Percentiles rank a stretch among this genome's conserved stretches.
Conservation (phyloP, 768 basidiomycete genomes). For the Pleurotus giganteus region DNA sequence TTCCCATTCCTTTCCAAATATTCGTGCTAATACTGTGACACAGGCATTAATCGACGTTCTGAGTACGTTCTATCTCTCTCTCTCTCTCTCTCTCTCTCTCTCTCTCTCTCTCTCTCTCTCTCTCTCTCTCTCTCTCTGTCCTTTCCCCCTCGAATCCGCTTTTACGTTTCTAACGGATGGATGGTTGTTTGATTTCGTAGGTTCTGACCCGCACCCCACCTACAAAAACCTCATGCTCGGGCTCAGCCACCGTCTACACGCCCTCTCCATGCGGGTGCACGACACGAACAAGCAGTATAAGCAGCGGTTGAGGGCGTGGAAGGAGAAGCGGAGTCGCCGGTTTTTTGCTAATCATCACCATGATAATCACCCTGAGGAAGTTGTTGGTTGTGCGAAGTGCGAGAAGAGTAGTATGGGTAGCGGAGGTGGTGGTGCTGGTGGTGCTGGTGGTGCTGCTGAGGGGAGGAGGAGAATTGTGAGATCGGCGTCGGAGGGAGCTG, state of each 20-base stretch:
- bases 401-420: no score
- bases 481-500: not conserved
- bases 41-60: constrained; percentile 6
- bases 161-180: not conserved
- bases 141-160: not conserved
- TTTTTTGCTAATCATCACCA: no score
- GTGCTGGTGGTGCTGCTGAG: no score
- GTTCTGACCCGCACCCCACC: not conserved
- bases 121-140: not conserved
- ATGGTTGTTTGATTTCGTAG: not conserved
- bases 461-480: no score
- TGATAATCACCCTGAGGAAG: no score
- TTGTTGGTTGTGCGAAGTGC: no score
- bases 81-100: not conserved
- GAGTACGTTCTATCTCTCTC: not conserved
- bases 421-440: no score
- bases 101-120: not conserved
- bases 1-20: not conserved
- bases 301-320: not conserved
- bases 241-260: not conserved
- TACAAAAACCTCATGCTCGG: not conserved
- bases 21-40: not conserved
- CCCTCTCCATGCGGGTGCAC: not conserved
- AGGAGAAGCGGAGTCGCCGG: not conserved
- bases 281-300: not conserved